Evolutionary conservation across 78 protist species (phyloP).

Genomic region (Guillardia theta): DNA sequence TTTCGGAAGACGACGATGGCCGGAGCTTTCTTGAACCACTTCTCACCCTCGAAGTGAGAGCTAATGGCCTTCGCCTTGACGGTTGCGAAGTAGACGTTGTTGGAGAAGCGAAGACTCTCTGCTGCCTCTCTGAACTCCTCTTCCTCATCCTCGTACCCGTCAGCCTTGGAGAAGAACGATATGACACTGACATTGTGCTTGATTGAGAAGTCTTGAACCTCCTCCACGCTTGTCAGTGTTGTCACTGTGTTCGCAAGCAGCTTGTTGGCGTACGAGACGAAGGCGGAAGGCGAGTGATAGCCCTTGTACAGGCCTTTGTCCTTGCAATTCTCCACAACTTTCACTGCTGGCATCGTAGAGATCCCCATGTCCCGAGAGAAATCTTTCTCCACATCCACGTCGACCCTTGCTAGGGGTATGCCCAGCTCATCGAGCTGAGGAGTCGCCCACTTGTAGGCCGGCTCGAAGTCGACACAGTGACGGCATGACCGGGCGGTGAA

Average conservation of each 20-base stretch:
- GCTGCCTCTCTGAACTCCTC: constrained; percentile 14
- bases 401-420: not conserved
- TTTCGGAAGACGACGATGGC: not conserved
- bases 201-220: not conserved
- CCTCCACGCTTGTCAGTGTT: not conserved
- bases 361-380: not conserved
- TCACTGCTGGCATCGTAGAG: not conserved
- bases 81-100: not conserved
- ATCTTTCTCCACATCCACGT: not conserved
- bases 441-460: not conserved
- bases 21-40: constrained; percentile 1
- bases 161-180: not conserved
- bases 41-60: no score
- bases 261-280: not conserved
- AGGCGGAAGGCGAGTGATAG: not conserved
- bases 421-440: not conserved
- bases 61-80: no score
- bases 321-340: not conserved
- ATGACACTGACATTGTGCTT: not conserved
- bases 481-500: not conserved
- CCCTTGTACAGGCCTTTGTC: not conserved
- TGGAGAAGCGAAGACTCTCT: not conserved
- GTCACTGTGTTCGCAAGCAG: not conserved
- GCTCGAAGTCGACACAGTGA: constrained; percentile 22
- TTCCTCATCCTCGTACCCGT: constrained; percentile 22